Conservation (phyloP, 768 basidiomycete species). For the Leccinum ochraceum region DNA sequence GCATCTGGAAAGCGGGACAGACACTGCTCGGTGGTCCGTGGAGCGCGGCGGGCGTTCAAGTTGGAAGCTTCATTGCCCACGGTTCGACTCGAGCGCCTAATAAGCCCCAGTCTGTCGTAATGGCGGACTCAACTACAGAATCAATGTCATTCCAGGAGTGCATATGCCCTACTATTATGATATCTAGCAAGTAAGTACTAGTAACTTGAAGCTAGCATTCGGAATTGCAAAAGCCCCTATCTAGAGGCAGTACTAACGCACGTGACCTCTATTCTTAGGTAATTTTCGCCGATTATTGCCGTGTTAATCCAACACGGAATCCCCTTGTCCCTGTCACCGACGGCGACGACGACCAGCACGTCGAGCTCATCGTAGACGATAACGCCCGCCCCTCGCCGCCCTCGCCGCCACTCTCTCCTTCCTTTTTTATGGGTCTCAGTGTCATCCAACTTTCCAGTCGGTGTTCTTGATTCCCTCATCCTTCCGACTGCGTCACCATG, state of each 20-base stretch:
- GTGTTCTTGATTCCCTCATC: constrained; percentile 28
- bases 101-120: not conserved
- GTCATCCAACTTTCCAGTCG: constrained; percentile 9
- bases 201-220: not conserved
- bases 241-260: constrained; percentile 18
- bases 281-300: constrained; percentile 30
- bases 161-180: not conserved
- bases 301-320: constrained; percentile 34
- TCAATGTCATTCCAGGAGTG: not conserved
- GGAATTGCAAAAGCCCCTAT: not conserved
- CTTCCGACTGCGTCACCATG: constrained; percentile 28
- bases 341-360: constrained; percentile 30
- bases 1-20: too few species aligned
- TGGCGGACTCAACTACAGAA: not conserved
- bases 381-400: constrained; percentile 19
- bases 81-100: not conserved
- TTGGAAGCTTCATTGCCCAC: constrained; percentile 1
- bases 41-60: not conserved
- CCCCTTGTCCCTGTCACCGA: constrained; percentile 41
- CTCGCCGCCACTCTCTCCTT: not conserved
- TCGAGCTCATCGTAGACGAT: constrained; percentile 33
- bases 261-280: constrained; percentile 32
- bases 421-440: constrained; percentile 21
- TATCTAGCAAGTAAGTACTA: not conserved
- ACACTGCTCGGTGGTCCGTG: too few species aligned